Conservation (phyloP, 179 eudicot species). For the Amaranthus tricolor region DNA sequence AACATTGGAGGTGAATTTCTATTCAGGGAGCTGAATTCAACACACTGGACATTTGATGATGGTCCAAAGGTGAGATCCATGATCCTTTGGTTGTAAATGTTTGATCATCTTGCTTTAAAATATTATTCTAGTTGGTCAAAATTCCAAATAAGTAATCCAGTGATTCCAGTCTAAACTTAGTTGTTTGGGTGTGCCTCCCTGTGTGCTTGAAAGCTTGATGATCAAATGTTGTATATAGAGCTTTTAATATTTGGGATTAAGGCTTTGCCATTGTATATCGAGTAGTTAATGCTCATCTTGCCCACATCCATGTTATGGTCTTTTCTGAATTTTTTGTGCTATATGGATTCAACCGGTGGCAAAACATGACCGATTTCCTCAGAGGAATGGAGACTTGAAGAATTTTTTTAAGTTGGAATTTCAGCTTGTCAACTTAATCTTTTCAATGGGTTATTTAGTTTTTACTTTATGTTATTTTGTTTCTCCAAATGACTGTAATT, state of each 20-base stretch:
- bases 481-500: conserved; percentile 9
- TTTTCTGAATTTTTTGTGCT: too few relatives aligned
- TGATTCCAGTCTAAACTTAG: background rate
- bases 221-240: too few relatives aligned
- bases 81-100: conserved; percentile 3
- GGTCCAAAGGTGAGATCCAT: conserved; percentile 55
- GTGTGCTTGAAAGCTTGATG: background rate
- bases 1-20: conserved; percentile 67
- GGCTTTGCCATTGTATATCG: too few relatives aligned
- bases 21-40: conserved; percentile 60
- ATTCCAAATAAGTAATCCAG: too few relatives aligned
- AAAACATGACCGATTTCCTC: too few relatives aligned
- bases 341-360: too few relatives aligned
- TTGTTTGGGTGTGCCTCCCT: background rate
- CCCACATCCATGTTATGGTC: too few relatives aligned
- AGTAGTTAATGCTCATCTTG: too few relatives aligned
- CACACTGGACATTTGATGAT: conserved; percentile 58
- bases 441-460: background rate
- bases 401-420: too few relatives aligned
- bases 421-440: too few relatives aligned
- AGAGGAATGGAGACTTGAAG: too few relatives aligned
- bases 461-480: background rate
- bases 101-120: background rate
- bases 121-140: background rate
- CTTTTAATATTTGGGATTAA: too few relatives aligned